These are phyloP conservation scores for Diaporthe helianthi DNA, from an alignment of 2,329 filamentous ascomycete genomes.

Conservation along the genomic window DNA sequence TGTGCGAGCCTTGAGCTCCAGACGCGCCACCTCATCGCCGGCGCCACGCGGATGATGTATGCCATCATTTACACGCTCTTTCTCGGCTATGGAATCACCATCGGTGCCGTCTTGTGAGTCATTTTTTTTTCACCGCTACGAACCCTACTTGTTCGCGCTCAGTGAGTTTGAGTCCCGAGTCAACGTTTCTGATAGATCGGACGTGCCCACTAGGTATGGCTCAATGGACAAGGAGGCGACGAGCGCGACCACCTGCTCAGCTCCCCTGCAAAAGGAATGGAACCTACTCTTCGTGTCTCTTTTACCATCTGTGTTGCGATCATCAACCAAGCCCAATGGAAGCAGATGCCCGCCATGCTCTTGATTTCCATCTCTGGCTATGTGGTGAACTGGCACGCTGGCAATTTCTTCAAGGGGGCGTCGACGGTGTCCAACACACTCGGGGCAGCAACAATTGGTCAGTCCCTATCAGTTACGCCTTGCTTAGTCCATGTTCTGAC, in stretches of 20 bases:
- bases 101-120: neutral
- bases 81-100: slow-evolving; percentile 29
- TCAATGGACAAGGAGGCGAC: neutral
- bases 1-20: slow-evolving; percentile 32
- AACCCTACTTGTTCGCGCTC: no score
- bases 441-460: neutral
- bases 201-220: neutral
- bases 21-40: slow-evolving; percentile 31
- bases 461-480: neutral
- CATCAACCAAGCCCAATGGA: neutral
- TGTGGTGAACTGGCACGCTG: neutral
- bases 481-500: no score
- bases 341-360: neutral
- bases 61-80: slow-evolving; percentile 31
- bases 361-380: neutral
- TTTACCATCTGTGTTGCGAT: neutral
- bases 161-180: no score
- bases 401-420: neutral
- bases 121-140: rapidly evolving
- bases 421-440: neutral
- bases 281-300: neutral
- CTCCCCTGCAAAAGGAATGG: neutral
- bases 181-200: neutral
- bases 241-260: neutral
- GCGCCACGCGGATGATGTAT: slow-evolving; percentile 30